Evolutionary conservation across 345 rosid species (phyloP).

Genomic region (Draba incana): DNA sequence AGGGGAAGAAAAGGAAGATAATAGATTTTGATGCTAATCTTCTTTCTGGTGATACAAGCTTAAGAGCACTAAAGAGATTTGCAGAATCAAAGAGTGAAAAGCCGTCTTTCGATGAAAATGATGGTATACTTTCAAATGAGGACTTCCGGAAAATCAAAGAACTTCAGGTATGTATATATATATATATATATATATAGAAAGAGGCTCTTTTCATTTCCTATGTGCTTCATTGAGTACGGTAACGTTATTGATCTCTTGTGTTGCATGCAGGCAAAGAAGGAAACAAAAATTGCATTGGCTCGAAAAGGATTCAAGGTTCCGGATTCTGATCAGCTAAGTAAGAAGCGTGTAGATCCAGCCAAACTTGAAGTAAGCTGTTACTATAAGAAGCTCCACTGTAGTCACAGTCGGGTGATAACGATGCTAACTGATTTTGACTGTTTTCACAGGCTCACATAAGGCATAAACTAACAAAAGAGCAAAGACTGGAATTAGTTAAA

Average conservation of each 20-base stretch:
- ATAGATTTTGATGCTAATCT: conserved; percentile 72
- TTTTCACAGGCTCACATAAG: conserved; percentile 72
- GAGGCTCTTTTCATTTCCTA: background rate
- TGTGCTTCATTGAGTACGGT: conserved; percentile 7
- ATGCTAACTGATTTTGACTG: background rate
- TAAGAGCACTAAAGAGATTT: conserved; percentile 78
- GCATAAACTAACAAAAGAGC: conserved; percentile 76
- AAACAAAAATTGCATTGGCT: conserved; percentile 63
- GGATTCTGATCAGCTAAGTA: conserved; percentile 69
- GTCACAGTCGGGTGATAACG: background rate
- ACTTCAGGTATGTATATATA: conserved; percentile 68
- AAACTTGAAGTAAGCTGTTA: conserved; percentile 75
- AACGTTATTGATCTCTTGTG: conserved; percentile 21
- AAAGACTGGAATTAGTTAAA: conserved; percentile 72
- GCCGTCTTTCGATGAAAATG: conserved; percentile 47
- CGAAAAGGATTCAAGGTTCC: conserved; percentile 84
- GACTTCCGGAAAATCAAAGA: conserved; percentile 87
- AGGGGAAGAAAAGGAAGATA: conserved; percentile 65
- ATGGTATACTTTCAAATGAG: conserved; percentile 90
- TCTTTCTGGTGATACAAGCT: conserved; percentile 78
- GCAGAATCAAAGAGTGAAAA: conserved; percentile 57
- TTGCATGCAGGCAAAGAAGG: conserved; percentile 66
- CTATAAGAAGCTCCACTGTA: conserved; percentile 14
- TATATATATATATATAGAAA: too few relatives aligned
- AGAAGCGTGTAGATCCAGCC: conserved; percentile 84